phyloP scores from a whole-genome alignment of 345 rosid species.

The Eucalyptus victrix region DNA sequence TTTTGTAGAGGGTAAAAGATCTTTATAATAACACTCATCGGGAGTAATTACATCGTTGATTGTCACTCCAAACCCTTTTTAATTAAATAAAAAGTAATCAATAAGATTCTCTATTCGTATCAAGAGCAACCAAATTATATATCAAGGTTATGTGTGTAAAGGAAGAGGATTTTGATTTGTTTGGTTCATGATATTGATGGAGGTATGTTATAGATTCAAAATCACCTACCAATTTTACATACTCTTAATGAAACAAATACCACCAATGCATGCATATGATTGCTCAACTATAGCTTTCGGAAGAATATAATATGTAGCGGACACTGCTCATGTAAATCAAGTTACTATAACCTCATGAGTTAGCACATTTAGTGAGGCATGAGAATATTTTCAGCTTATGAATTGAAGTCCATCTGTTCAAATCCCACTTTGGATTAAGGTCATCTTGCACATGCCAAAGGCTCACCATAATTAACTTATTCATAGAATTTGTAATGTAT shows the following conservation, averaged over 20 bases:
- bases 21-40: rapidly evolving
- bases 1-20: not conserved
- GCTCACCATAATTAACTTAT: not conserved
- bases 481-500: not conserved
- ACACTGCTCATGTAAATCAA: not conserved
- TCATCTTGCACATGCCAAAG: not conserved
- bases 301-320: not conserved
- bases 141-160: not conserved
- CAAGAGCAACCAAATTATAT: not conserved
- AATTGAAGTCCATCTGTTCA: not conserved
- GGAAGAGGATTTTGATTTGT: not conserved
- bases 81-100: not conserved
- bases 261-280: not conserved
- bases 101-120: not conserved
- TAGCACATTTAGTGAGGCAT: not conserved
- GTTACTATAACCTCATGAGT: not conserved
- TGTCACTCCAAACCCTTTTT: not conserved
- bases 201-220: not conserved
- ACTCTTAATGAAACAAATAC: not conserved
- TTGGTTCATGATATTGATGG: not conserved
- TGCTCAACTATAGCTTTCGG: not conserved
- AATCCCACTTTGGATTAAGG: not conserved
- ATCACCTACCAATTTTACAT: not conserved
- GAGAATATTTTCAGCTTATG: not conserved
- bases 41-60: rapidly evolving